These are phyloP conservation scores for Argentina anserina DNA, from an alignment of 306 rosid species.

Conservation along the genomic window DNA sequence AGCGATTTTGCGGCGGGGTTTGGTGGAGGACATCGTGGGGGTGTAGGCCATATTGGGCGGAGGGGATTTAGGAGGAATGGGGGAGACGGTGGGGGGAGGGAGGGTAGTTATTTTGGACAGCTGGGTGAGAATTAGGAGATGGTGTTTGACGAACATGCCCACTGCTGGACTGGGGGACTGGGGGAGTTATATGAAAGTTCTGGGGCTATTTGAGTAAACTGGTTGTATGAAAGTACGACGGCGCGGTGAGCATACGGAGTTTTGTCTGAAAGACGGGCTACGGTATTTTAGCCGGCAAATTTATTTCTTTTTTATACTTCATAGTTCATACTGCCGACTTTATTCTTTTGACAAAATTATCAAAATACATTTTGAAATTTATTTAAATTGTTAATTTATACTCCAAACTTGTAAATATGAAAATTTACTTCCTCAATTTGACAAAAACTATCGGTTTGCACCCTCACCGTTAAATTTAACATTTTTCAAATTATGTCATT, in stretches of 20 bases:
- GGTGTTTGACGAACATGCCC: constrained; percentile 19
- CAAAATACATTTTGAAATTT: no score
- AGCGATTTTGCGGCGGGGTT: constrained; percentile 68
- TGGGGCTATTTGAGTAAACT: constrained; percentile 16
- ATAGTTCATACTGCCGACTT: no score
- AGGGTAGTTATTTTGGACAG: constrained; percentile 31
- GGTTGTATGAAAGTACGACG: not conserved
- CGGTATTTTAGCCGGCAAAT: not conserved
- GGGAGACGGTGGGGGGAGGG: not conserved
- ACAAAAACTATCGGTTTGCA: no score
- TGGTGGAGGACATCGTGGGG: constrained; percentile 51
- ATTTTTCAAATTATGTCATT: no score
- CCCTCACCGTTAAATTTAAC: no score
- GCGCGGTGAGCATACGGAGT: not conserved
- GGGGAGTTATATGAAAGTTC: not conserved
- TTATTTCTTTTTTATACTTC: not conserved
- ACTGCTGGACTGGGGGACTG: not conserved
- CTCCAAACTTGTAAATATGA: no score
- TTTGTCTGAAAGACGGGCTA: not conserved
- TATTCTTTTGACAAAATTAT: no score
- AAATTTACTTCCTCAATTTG: no score
- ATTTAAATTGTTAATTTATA: no score
- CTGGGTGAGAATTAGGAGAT: not conserved
- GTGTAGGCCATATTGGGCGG: constrained; percentile 27
- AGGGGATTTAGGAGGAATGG: constrained; percentile 33